A percentile compares a stretch with the other conserved stretches of the same genome.
phyloP scores from a whole-genome alignment of 805 yeast genomes.

The Candida lessepsii region DNA sequence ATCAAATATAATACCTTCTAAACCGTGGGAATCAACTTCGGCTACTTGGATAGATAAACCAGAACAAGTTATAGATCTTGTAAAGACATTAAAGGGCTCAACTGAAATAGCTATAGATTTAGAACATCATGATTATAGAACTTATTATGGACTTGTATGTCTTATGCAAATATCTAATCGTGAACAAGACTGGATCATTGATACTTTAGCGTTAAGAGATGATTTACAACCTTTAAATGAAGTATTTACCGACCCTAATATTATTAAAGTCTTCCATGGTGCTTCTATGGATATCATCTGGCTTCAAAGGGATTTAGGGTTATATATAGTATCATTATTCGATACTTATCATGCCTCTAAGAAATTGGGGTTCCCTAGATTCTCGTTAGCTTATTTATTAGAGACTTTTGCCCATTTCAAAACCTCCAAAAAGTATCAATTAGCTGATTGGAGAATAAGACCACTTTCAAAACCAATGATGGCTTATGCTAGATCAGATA shows the following conservation, averaged over 20 bases:
- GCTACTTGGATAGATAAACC: conserved; percentile 72
- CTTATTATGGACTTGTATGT: conserved; percentile 88
- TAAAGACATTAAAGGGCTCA: conserved; percentile 48
- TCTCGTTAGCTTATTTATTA: conserved; percentile 79
- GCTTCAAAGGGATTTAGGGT: conserved; percentile 93
- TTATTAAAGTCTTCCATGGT: conserved; percentile 91
- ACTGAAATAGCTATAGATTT: conserved; percentile 86
- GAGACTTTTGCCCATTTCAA: conserved; percentile 78
- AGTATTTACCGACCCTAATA: conserved; percentile 76
- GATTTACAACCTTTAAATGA: conserved; percentile 65
- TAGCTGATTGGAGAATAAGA: conserved; percentile 94
- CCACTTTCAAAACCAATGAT: conserved; percentile 77
- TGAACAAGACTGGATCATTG: conserved; percentile 82
- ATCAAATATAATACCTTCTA: conserved; percentile 47
- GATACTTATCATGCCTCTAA: conserved; percentile 92
- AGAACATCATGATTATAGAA: conserved; percentile 91
- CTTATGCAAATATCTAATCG: conserved; percentile 89
- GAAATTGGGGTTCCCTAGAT: conserved; percentile 73
- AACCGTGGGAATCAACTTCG: conserved; percentile 62
- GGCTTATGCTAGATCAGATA: conserved; percentile 90
- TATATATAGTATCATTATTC: conserved; percentile 83
- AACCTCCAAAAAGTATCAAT: conserved; percentile 90
- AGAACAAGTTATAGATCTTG: conserved; percentile 52
- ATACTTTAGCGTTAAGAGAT: conserved; percentile 76
- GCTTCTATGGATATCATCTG: conserved; percentile 96